These are phyloP conservation scores for Mycena indigotica DNA, from an alignment of 768 basidiomycete genomes.

Conservation along the genomic window DNA sequence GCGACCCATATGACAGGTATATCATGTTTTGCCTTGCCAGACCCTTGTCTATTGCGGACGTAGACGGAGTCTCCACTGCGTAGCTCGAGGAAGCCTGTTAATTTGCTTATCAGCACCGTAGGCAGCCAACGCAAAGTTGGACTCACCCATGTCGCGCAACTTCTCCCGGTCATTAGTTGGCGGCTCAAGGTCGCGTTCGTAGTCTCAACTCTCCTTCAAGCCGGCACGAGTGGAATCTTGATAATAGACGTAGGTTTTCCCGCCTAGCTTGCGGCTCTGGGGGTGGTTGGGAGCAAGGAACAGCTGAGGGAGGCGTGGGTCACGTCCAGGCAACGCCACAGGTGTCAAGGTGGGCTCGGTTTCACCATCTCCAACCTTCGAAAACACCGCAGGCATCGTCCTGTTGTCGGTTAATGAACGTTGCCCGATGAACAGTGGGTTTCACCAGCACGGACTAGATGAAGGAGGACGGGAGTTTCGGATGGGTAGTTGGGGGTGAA, in stretches of 20 bases:
- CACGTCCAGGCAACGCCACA: not conserved
- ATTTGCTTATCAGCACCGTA: too few relatives aligned
- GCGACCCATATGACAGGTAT: not conserved
- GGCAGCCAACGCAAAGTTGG: too few relatives aligned
- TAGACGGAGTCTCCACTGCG: constrained; percentile 3
- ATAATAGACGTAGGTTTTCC: constrained; percentile 1
- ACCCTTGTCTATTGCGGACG: not conserved
- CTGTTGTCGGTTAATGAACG: too few relatives aligned
- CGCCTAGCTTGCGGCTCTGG: not conserved
- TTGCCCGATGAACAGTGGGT: too few relatives aligned
- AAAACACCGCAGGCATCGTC: too few relatives aligned
- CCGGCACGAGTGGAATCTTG: not conserved
- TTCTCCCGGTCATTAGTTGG: too few relatives aligned
- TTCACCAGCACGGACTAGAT: too few relatives aligned
- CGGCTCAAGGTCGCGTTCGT: not conserved
- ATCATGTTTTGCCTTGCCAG: not conserved
- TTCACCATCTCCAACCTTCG: too few relatives aligned
- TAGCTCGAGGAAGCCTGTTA: not conserved
- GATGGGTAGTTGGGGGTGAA: too few relatives aligned
- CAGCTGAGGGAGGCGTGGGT: not conserved
- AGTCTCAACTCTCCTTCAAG: not conserved
- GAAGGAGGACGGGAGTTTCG: too few relatives aligned
- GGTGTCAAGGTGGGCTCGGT: too few relatives aligned
- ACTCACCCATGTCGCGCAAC: too few relatives aligned
- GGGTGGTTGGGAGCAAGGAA: constrained; percentile 1